Conservation (phyloP, 306 rosid species). For the Castanea mollissima region DNA sequence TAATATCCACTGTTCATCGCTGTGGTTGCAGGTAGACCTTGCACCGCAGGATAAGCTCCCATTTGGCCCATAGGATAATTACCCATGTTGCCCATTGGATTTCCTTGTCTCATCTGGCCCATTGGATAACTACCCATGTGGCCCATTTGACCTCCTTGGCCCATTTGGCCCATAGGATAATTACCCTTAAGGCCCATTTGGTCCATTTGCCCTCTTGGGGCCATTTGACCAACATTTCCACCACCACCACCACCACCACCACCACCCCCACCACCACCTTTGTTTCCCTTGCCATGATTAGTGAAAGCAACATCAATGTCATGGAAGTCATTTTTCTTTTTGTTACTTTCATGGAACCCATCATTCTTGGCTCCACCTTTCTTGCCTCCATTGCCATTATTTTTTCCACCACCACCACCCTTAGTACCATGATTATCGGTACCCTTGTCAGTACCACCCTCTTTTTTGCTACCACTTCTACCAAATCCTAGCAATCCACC, state of each 20-base stretch:
- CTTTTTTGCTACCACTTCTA: conserved; percentile 47
- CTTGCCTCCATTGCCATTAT: conserved; percentile 42
- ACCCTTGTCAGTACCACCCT: conserved; percentile 31
- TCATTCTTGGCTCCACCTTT: conserved; percentile 40
- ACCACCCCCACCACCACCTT: conserved; percentile 21
- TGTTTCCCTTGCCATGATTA: conserved; percentile 45
- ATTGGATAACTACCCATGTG: conserved; percentile 41
- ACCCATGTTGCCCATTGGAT: conserved; percentile 35
- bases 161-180: conserved; percentile 33
- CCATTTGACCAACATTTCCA: conserved; percentile 17
- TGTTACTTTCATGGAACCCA: conserved; percentile 27
- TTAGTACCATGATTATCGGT: conserved; percentile 29
- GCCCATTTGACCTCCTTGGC: conserved; percentile 29
- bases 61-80: conserved; percentile 38
- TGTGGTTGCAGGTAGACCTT: conserved; percentile 65
- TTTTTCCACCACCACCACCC: conserved; percentile 37
- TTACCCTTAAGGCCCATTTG: conserved; percentile 39
- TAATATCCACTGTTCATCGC: conserved; percentile 66
- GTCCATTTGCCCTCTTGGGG: conserved; percentile 24
- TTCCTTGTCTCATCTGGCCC: conserved; percentile 33
- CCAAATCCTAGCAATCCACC: conserved; percentile 51
- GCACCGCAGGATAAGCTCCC: conserved; percentile 73
- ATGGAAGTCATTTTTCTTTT: conserved; percentile 38
- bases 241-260: conserved; percentile 7
- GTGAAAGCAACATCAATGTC: conserved; percentile 44